phyloP scores from a whole-genome alignment of 202 grass and related monocot genomes.

The Miscanthus sacchariflorus region DNA sequence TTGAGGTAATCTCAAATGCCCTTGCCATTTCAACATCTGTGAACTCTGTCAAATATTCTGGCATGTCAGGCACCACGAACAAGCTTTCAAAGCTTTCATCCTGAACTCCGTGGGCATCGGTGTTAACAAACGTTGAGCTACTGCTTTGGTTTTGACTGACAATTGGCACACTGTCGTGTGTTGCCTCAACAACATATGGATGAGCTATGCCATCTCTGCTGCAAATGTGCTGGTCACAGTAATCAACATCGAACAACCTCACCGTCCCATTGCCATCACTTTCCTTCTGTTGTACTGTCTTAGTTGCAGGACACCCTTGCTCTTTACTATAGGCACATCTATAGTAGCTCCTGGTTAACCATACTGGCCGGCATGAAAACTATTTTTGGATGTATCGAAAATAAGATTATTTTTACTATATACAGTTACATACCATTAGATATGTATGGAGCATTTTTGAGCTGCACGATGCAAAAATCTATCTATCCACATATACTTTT shows the following conservation, averaged over 20 bases:
- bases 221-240: slow-evolving; percentile 31
- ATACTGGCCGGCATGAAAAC: background rate
- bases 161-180: background rate
- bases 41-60: slow-evolving; percentile 8
- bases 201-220: background rate
- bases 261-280: background rate
- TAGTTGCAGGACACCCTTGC: slow-evolving; percentile 29
- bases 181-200: background rate
- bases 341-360: slow-evolving; percentile 39
- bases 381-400: background rate
- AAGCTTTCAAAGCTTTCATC: background rate
- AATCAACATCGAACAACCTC: slow-evolving; percentile 27
- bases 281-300: slow-evolving; percentile 34
- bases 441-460: background rate
- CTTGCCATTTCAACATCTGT: background rate
- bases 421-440: background rate
- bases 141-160: too few species aligned
- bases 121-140: background rate
- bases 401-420: background rate
- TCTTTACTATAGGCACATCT: slow-evolving; percentile 33
- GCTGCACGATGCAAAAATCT: background rate
- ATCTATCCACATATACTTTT: background rate
- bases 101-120: background rate
- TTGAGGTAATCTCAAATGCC: background rate
- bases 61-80: background rate